These are phyloP conservation scores for Setaria italica DNA, from an alignment of 202 grass and related monocot species.

Conservation along the genomic window DNA sequence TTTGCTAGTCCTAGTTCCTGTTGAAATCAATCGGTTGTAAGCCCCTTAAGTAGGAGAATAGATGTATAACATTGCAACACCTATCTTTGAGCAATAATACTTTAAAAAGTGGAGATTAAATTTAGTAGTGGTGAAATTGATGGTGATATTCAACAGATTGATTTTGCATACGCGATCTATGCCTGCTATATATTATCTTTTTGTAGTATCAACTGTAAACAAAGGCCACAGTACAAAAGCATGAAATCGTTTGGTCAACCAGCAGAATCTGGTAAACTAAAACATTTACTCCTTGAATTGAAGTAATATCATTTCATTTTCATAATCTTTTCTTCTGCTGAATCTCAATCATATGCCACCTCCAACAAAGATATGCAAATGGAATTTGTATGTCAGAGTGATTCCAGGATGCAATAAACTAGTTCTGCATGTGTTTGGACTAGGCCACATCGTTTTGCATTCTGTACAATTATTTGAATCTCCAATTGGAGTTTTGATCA, in stretches of 20 bases:
- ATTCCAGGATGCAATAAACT: conserved; percentile 33
- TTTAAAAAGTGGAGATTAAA: not conserved
- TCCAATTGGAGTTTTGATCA: not conserved
- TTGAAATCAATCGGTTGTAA: conserved; percentile 29
- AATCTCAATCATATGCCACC: not conserved
- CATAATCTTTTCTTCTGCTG: conserved; percentile 7
- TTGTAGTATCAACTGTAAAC: conserved; percentile 15
- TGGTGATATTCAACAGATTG: not conserved
- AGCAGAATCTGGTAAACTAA: not conserved
- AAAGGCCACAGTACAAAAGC: conserved; percentile 14
- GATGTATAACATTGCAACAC: conserved; percentile 5
- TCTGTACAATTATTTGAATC: conserved; percentile 10
- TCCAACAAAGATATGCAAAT: not conserved
- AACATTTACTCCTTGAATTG: conserved; percentile 6
- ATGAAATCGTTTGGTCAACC: not conserved
- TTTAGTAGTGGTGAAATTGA: conserved; percentile 20
- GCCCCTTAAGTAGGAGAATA: not conserved
- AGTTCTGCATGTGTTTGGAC: not conserved
- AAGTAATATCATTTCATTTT: conserved; percentile 12
- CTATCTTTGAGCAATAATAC: conserved; percentile 5
- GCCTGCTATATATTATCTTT: not conserved
- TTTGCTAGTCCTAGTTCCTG: conserved; percentile 14
- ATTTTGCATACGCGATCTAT: conserved; percentile 10
- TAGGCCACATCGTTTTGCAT: not conserved
- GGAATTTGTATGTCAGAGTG: not conserved